Evolutionary conservation across 176 grass and related monocot genomes (phyloP).

Genomic region (sorghum (Sorghum bicolor)): Sorghum_bicolor_NCBIv3 NC_012871.2:56533501-56534000

Average conservation of each 20-base stretch:
- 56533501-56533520: background rate
- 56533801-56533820: conserved; percentile 25
- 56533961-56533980: conserved; percentile 31
- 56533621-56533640: no score
- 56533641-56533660: no score
- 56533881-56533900: background rate
- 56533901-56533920: conserved; percentile 33
- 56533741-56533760: background rate
- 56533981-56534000: background rate
- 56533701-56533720: background rate
- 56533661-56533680: no score
- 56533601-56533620: background rate
- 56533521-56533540: no score
- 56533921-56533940: conserved; percentile 24
- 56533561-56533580: no score
- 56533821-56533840: conserved; percentile 27
- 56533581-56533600: no score
- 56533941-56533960: conserved; percentile 18
- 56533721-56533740: background rate
- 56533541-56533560: no score
- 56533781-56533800: conserved; percentile 23
- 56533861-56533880: no score
- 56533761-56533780: background rate
- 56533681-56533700: background rate
- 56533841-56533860: background rate